Conservation (phyloP, 108 stramenopile species). For the Pseudonitzschia delicatissima region DNA sequence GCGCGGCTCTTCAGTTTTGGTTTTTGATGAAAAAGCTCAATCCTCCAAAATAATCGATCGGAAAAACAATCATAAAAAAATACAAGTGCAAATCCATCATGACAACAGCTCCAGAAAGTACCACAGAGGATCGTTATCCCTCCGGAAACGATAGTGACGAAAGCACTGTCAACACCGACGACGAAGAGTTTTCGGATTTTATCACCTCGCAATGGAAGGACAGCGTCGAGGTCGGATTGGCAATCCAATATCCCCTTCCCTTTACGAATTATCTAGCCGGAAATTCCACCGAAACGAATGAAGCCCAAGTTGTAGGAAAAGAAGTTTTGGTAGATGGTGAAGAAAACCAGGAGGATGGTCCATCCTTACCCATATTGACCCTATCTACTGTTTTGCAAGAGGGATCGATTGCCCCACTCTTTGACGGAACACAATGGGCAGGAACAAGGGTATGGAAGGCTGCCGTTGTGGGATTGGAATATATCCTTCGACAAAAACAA, state of each 20-base stretch:
- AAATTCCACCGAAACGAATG: neutral
- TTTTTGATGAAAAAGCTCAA: no score
- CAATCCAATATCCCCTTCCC: conserved; percentile 17
- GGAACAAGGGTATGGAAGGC: conserved; percentile 80
- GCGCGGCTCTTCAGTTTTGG: no score
- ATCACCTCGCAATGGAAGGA: conserved; percentile 33
- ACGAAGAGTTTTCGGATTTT: conserved; percentile 31
- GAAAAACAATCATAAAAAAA: no score
- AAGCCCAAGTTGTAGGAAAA: neutral
- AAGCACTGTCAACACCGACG: conserved; percentile 1
- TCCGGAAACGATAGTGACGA: neutral
- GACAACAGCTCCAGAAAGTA: no score
- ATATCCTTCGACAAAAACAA: conserved; percentile 36
- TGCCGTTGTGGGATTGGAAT: conserved; percentile 66
- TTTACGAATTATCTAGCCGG: neutral
- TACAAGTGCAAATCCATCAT: no score
- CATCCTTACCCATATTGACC: conserved; percentile 11
- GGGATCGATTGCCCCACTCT: conserved; percentile 70
- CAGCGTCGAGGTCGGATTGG: conserved; percentile 30
- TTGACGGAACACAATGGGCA: conserved; percentile 85
- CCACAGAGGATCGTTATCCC: no score
- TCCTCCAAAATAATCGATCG: no score
- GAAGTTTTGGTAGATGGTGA: neutral
- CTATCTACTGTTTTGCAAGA: conserved; percentile 63
- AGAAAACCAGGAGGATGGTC: neutral